Conservation (phyloP, 495 filamentous ascomycete genomes). For the Talaromyces ruber region DNA sequence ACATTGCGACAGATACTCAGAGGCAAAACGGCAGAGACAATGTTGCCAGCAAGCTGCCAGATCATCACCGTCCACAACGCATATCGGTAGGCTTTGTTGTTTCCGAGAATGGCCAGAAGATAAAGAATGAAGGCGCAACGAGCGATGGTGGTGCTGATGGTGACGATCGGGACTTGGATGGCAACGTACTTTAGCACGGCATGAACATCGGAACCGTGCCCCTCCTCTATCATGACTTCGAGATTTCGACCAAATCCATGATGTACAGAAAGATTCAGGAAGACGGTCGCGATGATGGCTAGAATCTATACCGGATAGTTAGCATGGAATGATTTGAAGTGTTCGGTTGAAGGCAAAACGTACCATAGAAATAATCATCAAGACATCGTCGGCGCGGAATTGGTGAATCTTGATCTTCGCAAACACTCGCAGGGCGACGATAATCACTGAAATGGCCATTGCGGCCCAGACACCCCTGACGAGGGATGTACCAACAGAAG, state of each 20-base stretch:
- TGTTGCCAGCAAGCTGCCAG: conserved; percentile 17
- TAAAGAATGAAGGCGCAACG: conserved; percentile 33
- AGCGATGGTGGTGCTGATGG: conserved; percentile 11
- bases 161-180: conserved; percentile 4
- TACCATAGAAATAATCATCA: conserved; percentile 21
- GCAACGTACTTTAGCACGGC: conserved; percentile 10
- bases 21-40: conserved; percentile 21
- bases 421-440: conserved; percentile 13
- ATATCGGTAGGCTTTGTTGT: conserved; percentile 14
- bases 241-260: conserved; percentile 15
- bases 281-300: conserved; percentile 13
- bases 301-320: neutral
- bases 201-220: conserved; percentile 15
- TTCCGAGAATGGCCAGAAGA: conserved; percentile 28
- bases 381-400: conserved; percentile 17
- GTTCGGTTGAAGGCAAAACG: conserved; percentile 1
- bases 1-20: conserved; percentile 32
- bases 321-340: neutral
- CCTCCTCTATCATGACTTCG: conserved; percentile 7
- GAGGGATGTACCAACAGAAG: conserved; percentile 10
- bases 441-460: conserved; percentile 12
- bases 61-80: conserved; percentile 24
- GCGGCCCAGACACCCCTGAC: conserved; percentile 18
- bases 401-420: conserved; percentile 19
- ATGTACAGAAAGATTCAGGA: conserved; percentile 14